Conservation (phyloP, 2,329 filamentous ascomycete species). For the Penicillium carneum region DNA sequence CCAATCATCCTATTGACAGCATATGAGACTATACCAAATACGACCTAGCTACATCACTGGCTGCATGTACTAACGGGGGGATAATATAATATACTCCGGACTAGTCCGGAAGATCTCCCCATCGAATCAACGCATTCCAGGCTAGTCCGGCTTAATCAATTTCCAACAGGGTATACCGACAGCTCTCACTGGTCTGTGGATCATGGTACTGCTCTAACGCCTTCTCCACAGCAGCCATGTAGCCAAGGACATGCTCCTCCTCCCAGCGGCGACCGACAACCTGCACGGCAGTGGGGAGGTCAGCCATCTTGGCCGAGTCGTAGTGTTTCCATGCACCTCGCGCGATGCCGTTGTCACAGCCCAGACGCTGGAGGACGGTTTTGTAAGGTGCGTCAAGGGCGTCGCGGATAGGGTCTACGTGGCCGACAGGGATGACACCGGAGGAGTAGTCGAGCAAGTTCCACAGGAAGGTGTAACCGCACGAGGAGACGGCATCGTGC, state of each 20-base stretch:
- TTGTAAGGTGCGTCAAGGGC: conserved; percentile 65
- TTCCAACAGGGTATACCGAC: conserved; percentile 48
- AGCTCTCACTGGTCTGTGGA: conserved; percentile 42
- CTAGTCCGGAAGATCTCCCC: background rate
- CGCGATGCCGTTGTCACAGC: conserved; percentile 76
- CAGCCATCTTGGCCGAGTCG: conserved; percentile 81
- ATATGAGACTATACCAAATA: background rate
- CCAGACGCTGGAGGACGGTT: conserved; percentile 44
- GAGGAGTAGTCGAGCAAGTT: conserved; percentile 89
- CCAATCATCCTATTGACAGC: background rate
- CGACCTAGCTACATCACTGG: background rate
- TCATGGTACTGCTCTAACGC: conserved; percentile 64
- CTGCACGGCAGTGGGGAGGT: conserved; percentile 85
- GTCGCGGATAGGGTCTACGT: conserved; percentile 75
- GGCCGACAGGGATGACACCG: conserved; percentile 83
- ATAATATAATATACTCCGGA: background rate
- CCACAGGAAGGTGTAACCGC: conserved; percentile 92
- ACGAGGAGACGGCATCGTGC: conserved; percentile 82
- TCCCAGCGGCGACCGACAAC: conserved; percentile 79
- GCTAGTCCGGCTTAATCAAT: conserved; percentile 39
- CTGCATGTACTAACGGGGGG: background rate
- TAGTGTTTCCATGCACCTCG: conserved; percentile 86
- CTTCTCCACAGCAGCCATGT: conserved; percentile 80
- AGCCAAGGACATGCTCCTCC: conserved; percentile 84
- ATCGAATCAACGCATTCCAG: background rate